Conservation (phyloP, 2,329 filamentous ascomycete genomes). For the Diaporthe velutina region DNA sequence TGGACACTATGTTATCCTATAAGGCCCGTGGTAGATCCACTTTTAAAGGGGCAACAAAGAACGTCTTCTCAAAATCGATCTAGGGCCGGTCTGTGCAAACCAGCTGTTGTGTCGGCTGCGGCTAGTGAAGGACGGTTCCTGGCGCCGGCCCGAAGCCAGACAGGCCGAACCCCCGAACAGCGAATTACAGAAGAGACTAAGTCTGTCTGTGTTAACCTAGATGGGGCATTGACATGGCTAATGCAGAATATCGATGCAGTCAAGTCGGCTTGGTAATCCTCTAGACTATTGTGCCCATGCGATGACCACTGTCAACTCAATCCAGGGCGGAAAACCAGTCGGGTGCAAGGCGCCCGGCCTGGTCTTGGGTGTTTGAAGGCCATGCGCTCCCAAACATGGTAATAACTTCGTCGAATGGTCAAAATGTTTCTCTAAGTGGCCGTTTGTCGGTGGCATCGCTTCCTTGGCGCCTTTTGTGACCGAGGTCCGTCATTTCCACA, state of each 20-base stretch:
- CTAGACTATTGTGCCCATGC: background rate
- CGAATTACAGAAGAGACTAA: conserved; percentile 10
- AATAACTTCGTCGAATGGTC: background rate
- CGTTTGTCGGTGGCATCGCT: conserved; percentile 12
- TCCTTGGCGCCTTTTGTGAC: conserved; percentile 3
- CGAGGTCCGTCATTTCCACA: conserved; percentile 20
- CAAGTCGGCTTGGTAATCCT: background rate
- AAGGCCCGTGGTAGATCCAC: background rate
- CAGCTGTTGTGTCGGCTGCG: background rate
- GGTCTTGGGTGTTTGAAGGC: background rate
- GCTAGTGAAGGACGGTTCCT: conserved; percentile 19
- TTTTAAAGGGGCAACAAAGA: conserved; percentile 27
- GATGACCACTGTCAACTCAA: background rate
- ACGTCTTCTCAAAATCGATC: background rate
- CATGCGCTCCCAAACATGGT: background rate
- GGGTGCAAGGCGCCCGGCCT: background rate
- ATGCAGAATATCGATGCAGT: conserved; percentile 13
- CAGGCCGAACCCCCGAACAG: background rate
- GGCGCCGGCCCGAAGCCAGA: background rate
- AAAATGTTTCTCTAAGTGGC: conserved; percentile 22
- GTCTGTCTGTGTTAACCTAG: background rate
- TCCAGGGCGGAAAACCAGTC: background rate
- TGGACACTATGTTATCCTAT: background rate
- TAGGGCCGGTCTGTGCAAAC: background rate
- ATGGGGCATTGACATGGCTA: conserved; percentile 4